Conservation (phyloP, 2,329 filamentous ascomycete genomes). For the Pleomassaria siparia region DNA sequence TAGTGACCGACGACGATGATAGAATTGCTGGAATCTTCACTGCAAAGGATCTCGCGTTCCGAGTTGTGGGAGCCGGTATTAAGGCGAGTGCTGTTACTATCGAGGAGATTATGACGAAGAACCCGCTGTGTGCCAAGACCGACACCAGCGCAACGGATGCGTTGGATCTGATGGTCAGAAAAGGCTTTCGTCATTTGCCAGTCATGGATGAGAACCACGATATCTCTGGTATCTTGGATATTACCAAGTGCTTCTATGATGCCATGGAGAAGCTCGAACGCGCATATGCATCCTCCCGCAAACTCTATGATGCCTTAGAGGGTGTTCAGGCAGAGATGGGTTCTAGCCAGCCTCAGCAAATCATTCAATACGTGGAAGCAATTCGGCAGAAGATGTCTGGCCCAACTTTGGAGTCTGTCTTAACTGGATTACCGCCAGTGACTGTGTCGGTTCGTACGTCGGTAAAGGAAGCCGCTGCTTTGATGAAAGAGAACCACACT, state of each 20-base stretch:
- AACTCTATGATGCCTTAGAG: constrained; percentile 95
- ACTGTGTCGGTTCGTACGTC: constrained; percentile 95
- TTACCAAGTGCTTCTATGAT: constrained; percentile 99
- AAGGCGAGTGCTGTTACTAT: constrained; percentile 91
- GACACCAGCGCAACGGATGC: constrained; percentile 98
- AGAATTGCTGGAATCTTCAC: constrained; percentile 98
- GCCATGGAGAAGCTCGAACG: constrained; percentile 99
- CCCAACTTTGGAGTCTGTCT: constrained; percentile 89
- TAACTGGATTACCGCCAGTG: constrained; percentile 87
- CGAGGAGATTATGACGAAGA: constrained; percentile 99
- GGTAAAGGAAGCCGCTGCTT: constrained; percentile 88
- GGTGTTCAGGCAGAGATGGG: constrained; percentile 97
- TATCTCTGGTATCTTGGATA: constrained; percentile 96
- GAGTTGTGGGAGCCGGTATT: constrained; percentile 86
- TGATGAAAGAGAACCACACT: constrained; percentile 99
- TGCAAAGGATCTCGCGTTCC: constrained; percentile 96
- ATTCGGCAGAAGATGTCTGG: constrained; percentile 96
- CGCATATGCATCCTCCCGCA: constrained; percentile 95
- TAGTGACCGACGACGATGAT: constrained; percentile 97
- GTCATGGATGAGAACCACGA: constrained; percentile 99
- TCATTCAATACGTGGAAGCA: constrained; percentile 98
- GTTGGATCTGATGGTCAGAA: constrained; percentile 95
- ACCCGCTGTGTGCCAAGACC: constrained; percentile 93
- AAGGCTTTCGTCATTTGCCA: constrained; percentile 94
- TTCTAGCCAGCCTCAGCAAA: constrained; percentile 93